These are phyloP conservation scores for Wallacemonas sp. DNA, from an alignment of 208 protist species.

Conservation along the genomic window DNA sequence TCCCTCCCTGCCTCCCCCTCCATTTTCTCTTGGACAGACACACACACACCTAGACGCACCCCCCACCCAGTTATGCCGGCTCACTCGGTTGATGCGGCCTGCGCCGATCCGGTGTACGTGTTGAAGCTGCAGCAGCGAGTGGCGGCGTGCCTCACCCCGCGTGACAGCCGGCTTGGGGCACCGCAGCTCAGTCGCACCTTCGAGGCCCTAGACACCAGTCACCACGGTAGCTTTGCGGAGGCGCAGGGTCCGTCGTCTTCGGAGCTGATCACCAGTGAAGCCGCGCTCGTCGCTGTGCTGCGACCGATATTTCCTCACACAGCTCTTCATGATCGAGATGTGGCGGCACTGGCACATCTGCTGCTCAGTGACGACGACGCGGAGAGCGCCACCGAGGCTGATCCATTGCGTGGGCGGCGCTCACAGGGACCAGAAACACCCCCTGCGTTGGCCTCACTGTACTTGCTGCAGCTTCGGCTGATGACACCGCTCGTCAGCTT, in stretches of 20 bases:
- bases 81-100: slow-evolving; percentile 10
- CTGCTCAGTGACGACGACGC: slow-evolving; percentile 24
- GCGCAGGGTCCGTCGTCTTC: slow-evolving; percentile 1
- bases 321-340: slow-evolving; percentile 41
- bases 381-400: neutral
- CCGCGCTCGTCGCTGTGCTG: slow-evolving; percentile 16
- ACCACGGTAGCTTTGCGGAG: slow-evolving; percentile 4
- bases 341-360: slow-evolving; percentile 47
- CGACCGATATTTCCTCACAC: slow-evolving; percentile 46
- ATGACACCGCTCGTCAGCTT: slow-evolving; percentile 26
- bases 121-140: slow-evolving; percentile 48
- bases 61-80: neutral
- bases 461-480: slow-evolving; percentile 17
- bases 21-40: neutral
- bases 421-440: neutral
- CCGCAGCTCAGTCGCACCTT: slow-evolving; percentile 18
- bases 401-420: neutral
- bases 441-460: neutral
- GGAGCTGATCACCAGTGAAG: slow-evolving; percentile 19
- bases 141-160: slow-evolving; percentile 27
- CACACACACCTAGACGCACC: neutral
- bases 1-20: neutral
- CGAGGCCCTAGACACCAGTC: slow-evolving; percentile 17
- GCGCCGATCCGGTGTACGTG: slow-evolving; percentile 46
- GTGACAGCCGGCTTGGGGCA: neutral